These are phyloP conservation scores for Hydnum rufescens DNA, from an alignment of 768 basidiomycete species.

Conservation along the genomic window DNA sequence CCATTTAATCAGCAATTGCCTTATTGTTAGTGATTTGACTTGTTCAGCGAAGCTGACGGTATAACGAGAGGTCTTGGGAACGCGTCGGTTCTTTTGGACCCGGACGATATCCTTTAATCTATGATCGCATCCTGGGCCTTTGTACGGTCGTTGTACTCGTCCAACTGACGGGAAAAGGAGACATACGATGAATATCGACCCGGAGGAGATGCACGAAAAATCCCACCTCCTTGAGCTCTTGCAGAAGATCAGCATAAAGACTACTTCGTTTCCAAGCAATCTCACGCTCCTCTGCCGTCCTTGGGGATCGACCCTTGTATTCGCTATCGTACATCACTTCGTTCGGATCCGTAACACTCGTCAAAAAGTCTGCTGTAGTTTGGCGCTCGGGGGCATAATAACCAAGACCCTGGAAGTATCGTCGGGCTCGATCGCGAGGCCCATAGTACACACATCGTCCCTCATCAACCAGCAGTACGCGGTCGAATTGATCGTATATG, in stretches of 20 bases:
- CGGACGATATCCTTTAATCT: background rate
- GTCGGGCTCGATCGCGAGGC: slow-evolving; percentile 36
- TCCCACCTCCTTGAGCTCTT: background rate
- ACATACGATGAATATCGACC: background rate
- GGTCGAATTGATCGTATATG: slow-evolving; percentile 38
- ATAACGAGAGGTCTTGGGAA: background rate
- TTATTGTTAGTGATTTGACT: background rate
- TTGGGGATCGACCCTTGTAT: slow-evolving; percentile 24
- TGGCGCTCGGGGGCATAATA: slow-evolving; percentile 61
- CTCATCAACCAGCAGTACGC: slow-evolving; percentile 61
- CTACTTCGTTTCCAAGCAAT: background rate
- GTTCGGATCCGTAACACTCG: slow-evolving; percentile 22
- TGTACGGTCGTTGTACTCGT: too few species aligned
- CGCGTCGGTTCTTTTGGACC: background rate
- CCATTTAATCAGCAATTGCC: background rate
- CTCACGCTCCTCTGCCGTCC: background rate
- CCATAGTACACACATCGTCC: slow-evolving; percentile 62
- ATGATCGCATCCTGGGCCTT: background rate
- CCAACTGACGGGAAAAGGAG: background rate
- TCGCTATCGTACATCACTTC: too few species aligned
- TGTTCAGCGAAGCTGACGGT: background rate
- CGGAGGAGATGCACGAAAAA: background rate
- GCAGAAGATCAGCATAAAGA: background rate
- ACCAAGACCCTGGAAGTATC: slow-evolving; percentile 58
- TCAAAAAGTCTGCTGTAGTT: slow-evolving; percentile 71